Base-by-base conservation (phyloP, 2,329 filamentous ascomycete species). In the Plectosphaerella sp. region DNA sequence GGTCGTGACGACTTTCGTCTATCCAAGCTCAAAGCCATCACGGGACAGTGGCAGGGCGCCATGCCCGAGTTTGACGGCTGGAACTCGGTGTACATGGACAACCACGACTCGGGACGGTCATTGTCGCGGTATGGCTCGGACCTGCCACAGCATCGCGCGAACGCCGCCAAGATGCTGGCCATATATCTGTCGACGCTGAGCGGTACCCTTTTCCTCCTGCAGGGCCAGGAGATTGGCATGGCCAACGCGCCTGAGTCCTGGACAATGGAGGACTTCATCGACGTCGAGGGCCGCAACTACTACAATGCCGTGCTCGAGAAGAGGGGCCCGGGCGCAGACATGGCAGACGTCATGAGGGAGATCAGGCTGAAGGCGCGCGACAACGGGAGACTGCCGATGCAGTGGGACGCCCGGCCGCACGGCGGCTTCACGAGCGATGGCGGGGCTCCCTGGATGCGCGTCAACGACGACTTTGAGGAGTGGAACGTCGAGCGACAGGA, bases 161-260 rank as follows among this genome's bases (percentile, higher is more conserved):
- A 63, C 0, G 69, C 70, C 3, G 75, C 72, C 0, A 79, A 77
- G 57, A 73, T 79, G 72, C 63, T 80, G 3, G 73, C 74, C 0
- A 58, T 71, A 5, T 68, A 73, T 53, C 63, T 74, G 0, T 55
- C 63, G 0, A 67, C 66, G 0, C 62, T 75, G 14, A 68, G 67
- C 0, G 77, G 76, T 1, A 79, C 76, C 0, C 45, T 77, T 1
- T 79, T 73, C 39, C 51, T 80, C 2, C 76, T 77, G 10, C 75
- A 80, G 52, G 77, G 77, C 0, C 75, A 80, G 56, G 77, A 80
- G 54, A 72, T 79, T 12, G 77, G 75, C 0, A 77, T 78, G 73
- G 68, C 70, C 1, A 80, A 79, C 49, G 64, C 65, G 0, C 74
- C 76, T 0, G 54, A 58, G 2, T 62, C 69, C 0, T 79, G 74